A percentile compares a stretch with the other conserved stretches of the same genome.
These are phyloP conservation scores for Allium cepa DNA, from an alignment of 106 monocot species.

Conservation along the genomic window DNA sequence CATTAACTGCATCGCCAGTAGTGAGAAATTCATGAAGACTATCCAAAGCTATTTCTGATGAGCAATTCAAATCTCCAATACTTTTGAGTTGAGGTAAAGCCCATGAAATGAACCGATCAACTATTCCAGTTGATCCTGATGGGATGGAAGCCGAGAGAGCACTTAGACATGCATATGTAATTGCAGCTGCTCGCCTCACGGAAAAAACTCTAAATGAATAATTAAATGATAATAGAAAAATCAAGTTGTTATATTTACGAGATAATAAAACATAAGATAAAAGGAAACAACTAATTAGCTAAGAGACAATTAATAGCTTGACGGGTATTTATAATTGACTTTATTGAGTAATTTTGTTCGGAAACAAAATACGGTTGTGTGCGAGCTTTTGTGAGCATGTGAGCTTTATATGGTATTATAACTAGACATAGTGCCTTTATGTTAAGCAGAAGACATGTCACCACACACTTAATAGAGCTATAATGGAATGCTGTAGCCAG, in stretches of 20 bases:
- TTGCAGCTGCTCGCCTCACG: constrained; percentile 61
- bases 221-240: too few relatives aligned
- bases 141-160: constrained; percentile 38
- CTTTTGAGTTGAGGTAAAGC: constrained; percentile 60
- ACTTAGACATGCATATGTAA: constrained; percentile 64
- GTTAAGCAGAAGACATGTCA: too few relatives aligned
- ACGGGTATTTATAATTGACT: too few relatives aligned
- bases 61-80: constrained; percentile 18
- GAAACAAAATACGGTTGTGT: too few relatives aligned
- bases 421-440: too few relatives aligned
- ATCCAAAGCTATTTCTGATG: constrained; percentile 45
- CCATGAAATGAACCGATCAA: constrained; percentile 65
- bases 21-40: constrained; percentile 63
- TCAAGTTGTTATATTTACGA: neutral
- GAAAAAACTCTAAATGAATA: constrained; percentile 49
- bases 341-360: too few relatives aligned
- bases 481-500: too few relatives aligned
- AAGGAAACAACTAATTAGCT: too few relatives aligned
- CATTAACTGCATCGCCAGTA: constrained; percentile 27
- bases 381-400: too few relatives aligned
- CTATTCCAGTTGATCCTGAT: constrained; percentile 25
- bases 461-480: too few relatives aligned
- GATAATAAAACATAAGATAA: neutral
- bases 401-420: too few relatives aligned
- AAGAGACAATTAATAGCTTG: too few relatives aligned